phyloP scores from a whole-genome alignment of 202 grass and related monocot species.

The Carex arenaria region DNA sequence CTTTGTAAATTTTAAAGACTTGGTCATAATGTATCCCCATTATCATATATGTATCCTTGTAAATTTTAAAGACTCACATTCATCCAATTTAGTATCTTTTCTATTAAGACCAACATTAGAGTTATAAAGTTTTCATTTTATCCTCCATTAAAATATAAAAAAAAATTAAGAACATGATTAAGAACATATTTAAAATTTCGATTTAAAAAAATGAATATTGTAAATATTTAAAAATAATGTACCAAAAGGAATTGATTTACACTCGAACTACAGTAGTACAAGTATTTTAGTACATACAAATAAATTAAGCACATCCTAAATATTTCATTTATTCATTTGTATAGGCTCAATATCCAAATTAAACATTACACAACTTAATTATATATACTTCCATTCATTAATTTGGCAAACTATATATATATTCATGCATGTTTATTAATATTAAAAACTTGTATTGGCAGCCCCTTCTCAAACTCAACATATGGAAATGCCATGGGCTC shows the following conservation, averaged over 20 bases:
- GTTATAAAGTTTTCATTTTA: too few relatives aligned
- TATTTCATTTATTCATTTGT: not conserved
- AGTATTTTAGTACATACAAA: not conserved
- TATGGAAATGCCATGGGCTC: slow-evolving; percentile 6
- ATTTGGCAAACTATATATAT: not conserved
- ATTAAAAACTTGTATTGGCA: slow-evolving; percentile 7
- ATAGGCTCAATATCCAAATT: not conserved
- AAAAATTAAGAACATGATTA: not conserved
- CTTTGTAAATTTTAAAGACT: too few relatives aligned
- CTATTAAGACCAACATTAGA: too few relatives aligned
- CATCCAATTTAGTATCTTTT: too few relatives aligned
- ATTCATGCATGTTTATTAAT: not conserved
- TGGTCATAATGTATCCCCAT: too few relatives aligned
- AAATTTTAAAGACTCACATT: too few relatives aligned
- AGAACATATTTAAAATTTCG: not conserved
- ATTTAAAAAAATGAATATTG: not conserved
- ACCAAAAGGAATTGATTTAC: not conserved
- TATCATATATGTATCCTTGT: too few relatives aligned
- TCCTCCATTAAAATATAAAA: too few relatives aligned
- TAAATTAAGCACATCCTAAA: not conserved
- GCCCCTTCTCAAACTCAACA: slow-evolving; percentile 2
- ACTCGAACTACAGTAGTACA: not conserved
- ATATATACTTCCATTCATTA: not conserved
- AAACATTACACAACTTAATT: not conserved
- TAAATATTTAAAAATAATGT: not conserved